phyloP scores from a whole-genome alignment of 257 asterid species.

The Primulina huaijiensis region DNA sequence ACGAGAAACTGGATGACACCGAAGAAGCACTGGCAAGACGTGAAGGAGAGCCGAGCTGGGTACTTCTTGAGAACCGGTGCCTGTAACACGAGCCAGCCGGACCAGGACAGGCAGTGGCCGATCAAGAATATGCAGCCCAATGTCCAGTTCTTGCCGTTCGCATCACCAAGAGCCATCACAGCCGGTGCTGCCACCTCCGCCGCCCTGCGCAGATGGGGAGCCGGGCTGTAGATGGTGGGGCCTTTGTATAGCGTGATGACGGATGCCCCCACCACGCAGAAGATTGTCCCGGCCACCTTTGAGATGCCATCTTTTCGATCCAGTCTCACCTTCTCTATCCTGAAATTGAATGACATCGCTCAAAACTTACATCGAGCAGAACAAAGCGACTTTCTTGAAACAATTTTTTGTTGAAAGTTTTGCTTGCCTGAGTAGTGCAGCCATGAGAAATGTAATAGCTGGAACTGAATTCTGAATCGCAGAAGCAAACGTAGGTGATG shows the following conservation, averaged over 20 bases:
- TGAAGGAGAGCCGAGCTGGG: constrained; percentile 90
- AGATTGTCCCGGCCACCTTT: constrained; percentile 64
- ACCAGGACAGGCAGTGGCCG: constrained; percentile 95
- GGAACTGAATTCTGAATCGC: constrained; percentile 97
- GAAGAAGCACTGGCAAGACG: constrained; percentile 86
- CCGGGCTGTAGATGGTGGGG: constrained; percentile 85
- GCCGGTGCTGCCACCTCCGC: constrained; percentile 24
- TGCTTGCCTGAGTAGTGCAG: constrained; percentile 67
- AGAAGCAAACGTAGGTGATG: constrained; percentile 96
- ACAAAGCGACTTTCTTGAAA: too few species aligned
- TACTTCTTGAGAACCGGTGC: constrained; percentile 77
- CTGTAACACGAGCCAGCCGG: constrained; percentile 92
- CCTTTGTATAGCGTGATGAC: constrained; percentile 93
- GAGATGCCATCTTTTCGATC: constrained; percentile 84
- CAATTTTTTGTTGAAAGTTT: background rate
- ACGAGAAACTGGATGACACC: constrained; percentile 80
- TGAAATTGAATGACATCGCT: constrained; percentile 26
- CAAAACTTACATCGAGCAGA: background rate
- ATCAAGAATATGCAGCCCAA: constrained; percentile 85
- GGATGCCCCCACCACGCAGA: constrained; percentile 95
- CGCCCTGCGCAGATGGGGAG: constrained; percentile 37
- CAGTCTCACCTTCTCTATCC: constrained; percentile 80
- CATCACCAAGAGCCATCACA: constrained; percentile 51
- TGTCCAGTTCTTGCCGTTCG: constrained; percentile 79
- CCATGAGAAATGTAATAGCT: constrained; percentile 95